phyloP scores from a whole-genome alignment of 163 green algal genomes.

The Coccomyxa subellipsoidea region DNA sequence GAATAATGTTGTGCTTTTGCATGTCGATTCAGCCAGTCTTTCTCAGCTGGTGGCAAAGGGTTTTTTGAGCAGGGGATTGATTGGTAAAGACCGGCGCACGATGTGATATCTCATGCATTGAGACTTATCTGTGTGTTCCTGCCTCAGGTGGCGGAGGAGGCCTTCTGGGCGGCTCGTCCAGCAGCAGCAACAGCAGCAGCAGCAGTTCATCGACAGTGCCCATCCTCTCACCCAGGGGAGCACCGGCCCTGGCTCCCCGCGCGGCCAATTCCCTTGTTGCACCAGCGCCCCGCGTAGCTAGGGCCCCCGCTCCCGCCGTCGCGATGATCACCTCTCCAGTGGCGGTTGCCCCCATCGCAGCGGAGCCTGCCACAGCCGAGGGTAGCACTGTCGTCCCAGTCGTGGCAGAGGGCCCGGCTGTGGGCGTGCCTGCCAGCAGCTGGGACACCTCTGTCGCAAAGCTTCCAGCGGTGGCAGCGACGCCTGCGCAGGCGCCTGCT shows the following conservation, averaged over 20 bases:
- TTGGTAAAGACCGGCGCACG: no score
- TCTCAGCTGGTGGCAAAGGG: background rate
- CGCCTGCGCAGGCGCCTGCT: background rate
- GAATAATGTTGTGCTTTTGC: background rate
- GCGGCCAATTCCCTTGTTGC: background rate
- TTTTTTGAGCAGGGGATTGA: no score
- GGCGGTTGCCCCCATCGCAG: no score
- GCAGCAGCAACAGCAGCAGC: background rate
- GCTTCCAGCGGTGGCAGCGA: background rate
- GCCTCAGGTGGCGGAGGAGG: background rate
- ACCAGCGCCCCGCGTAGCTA: background rate
- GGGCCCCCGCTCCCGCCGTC: no score
- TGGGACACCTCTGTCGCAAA: background rate
- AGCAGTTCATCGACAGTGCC: background rate
- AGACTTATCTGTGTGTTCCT: background rate
- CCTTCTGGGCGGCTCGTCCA: background rate
- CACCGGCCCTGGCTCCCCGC: no score
- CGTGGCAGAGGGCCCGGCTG: background rate
- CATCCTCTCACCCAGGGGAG: background rate
- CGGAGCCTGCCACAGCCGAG: no score
- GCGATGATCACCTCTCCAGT: background rate
- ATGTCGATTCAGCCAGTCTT: background rate
- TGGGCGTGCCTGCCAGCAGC: background rate
- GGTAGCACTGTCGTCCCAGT: no score
- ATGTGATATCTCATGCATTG: background rate